Evolutionary conservation across 2,329 filamentous ascomycete species (phyloP), one percentile per base, ranked within the genome.

Genomic region (Pseudogymnoascus sp.): DNA sequence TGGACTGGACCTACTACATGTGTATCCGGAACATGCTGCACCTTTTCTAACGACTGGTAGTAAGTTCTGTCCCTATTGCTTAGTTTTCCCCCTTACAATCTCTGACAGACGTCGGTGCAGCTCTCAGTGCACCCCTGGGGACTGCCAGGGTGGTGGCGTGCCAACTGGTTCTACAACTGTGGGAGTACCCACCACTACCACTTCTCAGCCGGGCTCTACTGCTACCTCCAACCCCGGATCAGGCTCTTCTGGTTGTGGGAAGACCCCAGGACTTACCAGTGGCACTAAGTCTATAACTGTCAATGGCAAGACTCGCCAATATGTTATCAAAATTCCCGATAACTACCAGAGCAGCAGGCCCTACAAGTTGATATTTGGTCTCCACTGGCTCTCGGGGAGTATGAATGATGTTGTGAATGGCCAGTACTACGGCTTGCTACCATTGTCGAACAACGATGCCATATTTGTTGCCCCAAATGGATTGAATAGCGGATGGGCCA

Each of bases 311-410:
- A 68, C 67, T 35, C 73, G 77, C 11, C 67, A 75, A 65, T 79
- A 77, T 69, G 74, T 75, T 66, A 67, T 79, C 46, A 69, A 72
- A 61, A 62, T 78, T 7, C 77, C 78, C 4, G 68, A 70, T 21
- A 72, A 74, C 68, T 80, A 80, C 68, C 70, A 80, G 66, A 69
- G 68, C 44, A 74, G 65, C 64, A 72, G 71, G 23, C 71, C 73
- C 1, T 75, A 79, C 68, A 73, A 73, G 40, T 72, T 80, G 37
- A 75, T 81, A 63, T 78, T 78, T 65, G 73, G 72, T 21, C 70
- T 75, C 56, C 78, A 81, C 69, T 75, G 73, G 70, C 74, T 76
- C 38, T 72, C 72, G 61, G 76, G 77, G 33, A 76, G 66, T 67
- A 76, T 76, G 68, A 64, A 71, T 60, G 70, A 76, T 62, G 72